Conservation (phyloP, 179 eudicot species). For the Camellia oleifera region DNA sequence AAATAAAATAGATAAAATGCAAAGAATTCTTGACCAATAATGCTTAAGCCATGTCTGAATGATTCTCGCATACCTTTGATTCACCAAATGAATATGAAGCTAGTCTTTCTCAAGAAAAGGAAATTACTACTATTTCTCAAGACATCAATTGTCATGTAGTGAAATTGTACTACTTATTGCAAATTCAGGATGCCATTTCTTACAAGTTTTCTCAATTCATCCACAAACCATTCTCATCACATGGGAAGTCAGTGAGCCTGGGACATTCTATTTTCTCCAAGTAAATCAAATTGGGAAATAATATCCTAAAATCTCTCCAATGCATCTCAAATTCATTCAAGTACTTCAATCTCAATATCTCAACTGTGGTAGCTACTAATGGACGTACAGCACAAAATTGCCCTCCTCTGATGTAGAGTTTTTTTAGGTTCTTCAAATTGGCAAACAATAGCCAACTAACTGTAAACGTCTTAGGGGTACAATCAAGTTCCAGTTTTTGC, state of each 20-base stretch:
- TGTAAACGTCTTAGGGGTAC: constrained; percentile 3
- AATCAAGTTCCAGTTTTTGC: constrained; percentile 21
- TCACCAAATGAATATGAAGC: no score
- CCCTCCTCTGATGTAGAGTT: constrained; percentile 41
- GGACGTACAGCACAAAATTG: constrained; percentile 25
- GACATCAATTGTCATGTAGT: no score
- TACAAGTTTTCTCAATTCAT: background rate
- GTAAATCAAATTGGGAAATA: constrained; percentile 27
- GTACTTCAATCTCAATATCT: constrained; percentile 31
- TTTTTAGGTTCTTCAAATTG: constrained; percentile 21
- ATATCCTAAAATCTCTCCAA: constrained; percentile 20
- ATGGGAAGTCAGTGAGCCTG: constrained; percentile 12
- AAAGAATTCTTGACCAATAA: no score
- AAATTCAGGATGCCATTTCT: background rate
- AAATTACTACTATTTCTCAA: no score
- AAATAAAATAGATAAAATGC: no score
- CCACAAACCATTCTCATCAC: constrained; percentile 33
- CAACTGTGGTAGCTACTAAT: constrained; percentile 18
- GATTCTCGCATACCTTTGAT: no score
- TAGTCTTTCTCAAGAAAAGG: no score
- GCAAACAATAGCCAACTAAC: constrained; percentile 19
- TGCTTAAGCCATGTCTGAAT: no score
- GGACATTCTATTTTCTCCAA: constrained; percentile 39
- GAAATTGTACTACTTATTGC: no score
- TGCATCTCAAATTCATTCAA: constrained; percentile 25